Percentiles rank a stretch among this genome's conserved stretches.
Conservation (phyloP, 805 yeast genomes). For the Blastobotrys peoriensis region DNA sequence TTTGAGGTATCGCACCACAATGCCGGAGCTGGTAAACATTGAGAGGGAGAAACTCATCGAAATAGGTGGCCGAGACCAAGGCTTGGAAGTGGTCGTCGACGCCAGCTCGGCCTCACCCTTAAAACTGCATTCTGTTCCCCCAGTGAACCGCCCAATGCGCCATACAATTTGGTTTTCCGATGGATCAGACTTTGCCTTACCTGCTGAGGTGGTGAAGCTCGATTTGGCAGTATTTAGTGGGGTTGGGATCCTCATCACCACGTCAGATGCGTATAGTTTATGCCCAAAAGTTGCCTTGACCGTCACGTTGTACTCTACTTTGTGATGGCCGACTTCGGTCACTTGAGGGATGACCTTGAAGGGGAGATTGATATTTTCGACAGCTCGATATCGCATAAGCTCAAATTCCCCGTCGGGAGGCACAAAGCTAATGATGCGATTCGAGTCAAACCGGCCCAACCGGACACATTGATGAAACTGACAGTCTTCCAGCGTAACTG, state of each 20-base stretch:
- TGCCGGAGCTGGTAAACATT: slow-evolving; percentile 73
- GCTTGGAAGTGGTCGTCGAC: slow-evolving; percentile 24
- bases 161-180: slow-evolving; percentile 62
- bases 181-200: slow-evolving; percentile 63
- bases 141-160: slow-evolving; percentile 64
- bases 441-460: slow-evolving; percentile 58
- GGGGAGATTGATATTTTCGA: slow-evolving; percentile 60
- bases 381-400: slow-evolving; percentile 64
- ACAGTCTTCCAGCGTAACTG: slow-evolving; percentile 63
- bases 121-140: slow-evolving; percentile 57
- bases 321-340: slow-evolving; percentile 38
- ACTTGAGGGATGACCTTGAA: slow-evolving; percentile 58
- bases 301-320: slow-evolving; percentile 52
- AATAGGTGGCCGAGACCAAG: slow-evolving; percentile 74
- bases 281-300: slow-evolving; percentile 52
- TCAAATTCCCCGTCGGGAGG: slow-evolving; percentile 90
- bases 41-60: slow-evolving; percentile 60
- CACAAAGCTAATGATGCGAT: slow-evolving; percentile 59
- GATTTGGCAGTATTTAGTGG: slow-evolving; percentile 54
- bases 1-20: slow-evolving; percentile 64
- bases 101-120: slow-evolving; percentile 47
- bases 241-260: slow-evolving; percentile 59
- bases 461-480: slow-evolving; percentile 86
- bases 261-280: slow-evolving; percentile 57
- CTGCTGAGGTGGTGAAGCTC: slow-evolving; percentile 42